Conservation (phyloP, 306 rosid species). For the Mimosa pudica region DNA sequence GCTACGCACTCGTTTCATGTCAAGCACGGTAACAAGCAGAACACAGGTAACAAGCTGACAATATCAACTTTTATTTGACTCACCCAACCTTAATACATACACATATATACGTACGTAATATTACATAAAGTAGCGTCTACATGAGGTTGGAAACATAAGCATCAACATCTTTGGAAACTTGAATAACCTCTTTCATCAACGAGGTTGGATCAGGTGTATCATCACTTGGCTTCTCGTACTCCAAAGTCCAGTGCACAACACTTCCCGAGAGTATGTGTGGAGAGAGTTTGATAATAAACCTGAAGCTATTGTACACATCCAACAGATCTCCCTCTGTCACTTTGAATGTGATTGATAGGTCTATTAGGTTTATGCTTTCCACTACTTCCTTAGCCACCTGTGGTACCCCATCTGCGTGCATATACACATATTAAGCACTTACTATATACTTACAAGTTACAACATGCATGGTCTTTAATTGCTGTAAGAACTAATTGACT, state of each 20-base stretch:
- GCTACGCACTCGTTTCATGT: no score
- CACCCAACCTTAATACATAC: no score
- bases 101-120: no score
- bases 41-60: neutral
- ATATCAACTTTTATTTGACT: neutral
- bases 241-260: neutral
- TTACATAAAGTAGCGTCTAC: neutral
- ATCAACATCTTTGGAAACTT: neutral
- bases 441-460: no score
- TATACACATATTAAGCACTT: no score
- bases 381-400: neutral
- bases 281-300: neutral
- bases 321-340: slow-evolving; percentile 12
- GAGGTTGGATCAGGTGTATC: neutral
- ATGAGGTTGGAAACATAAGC: neutral
- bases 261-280: neutral
- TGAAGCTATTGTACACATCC: neutral
- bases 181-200: neutral
- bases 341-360: neutral
- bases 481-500: no score
- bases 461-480: no score
- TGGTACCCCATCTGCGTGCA: neutral
- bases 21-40: no score
- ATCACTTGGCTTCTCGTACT: neutral
- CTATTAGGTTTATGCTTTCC: neutral